These are phyloP conservation scores for Peniophora sp. DNA, from an alignment of 1,284 basidiomycete species.

Conservation along the genomic window DNA sequence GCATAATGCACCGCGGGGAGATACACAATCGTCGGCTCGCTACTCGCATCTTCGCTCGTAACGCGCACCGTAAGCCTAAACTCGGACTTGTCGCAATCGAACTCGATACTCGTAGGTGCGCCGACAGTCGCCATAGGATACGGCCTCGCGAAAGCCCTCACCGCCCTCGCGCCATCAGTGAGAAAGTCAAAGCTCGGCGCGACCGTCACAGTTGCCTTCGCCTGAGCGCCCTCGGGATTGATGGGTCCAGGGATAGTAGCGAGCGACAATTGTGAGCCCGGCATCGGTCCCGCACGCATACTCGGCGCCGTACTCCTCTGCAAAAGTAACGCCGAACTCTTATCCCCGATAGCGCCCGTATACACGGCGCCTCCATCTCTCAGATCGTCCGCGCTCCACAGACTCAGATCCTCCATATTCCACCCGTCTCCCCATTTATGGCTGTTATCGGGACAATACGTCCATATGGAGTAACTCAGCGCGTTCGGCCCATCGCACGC, in stretches of 20 bases:
- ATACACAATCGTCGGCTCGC: conserved; percentile 55
- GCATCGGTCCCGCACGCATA: background rate
- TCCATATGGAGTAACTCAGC: conserved; percentile 88
- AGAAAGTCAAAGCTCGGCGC: conserved; percentile 58
- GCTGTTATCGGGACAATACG: conserved; percentile 72
- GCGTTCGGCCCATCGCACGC: conserved; percentile 81
- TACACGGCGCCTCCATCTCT: conserved; percentile 19
- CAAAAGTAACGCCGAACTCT: conserved; percentile 23
- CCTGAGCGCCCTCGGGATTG: background rate
- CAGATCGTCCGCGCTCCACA: conserved; percentile 82
- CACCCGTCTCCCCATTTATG: conserved; percentile 94
- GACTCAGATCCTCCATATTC: conserved; percentile 93
- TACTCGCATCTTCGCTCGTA: conserved; percentile 38
- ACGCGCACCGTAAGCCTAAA: conserved; percentile 67
- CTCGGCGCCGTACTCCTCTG: conserved; percentile 11
- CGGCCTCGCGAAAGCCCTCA: conserved; percentile 77
- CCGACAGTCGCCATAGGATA: conserved; percentile 76
- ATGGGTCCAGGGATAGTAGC: conserved; percentile 18
- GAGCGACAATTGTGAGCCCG: conserved; percentile 20
- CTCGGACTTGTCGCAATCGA: conserved; percentile 65
- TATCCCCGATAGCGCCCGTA: conserved; percentile 13
- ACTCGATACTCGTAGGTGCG: conserved; percentile 54
- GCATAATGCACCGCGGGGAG: conserved; percentile 89
- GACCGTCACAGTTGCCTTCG: conserved; percentile 8
- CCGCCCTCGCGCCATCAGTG: conserved; percentile 75